Conservation (phyloP, 2,329 filamentous ascomycete genomes). For the Chlorencoelia australis region DNA sequence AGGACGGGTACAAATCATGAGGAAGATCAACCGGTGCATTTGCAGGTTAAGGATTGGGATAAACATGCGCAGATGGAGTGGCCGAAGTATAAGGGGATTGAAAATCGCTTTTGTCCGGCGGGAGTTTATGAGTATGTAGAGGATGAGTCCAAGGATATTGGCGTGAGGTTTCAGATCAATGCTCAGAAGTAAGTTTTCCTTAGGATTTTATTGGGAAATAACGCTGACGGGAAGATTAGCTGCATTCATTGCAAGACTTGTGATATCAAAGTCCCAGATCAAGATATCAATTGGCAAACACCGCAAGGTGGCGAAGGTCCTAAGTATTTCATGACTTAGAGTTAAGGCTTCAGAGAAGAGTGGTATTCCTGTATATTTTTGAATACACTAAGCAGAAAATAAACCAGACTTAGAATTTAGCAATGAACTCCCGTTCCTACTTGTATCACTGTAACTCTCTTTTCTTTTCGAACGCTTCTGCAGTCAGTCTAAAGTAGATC, state of each 20-base stretch:
- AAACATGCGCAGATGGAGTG: slow-evolving; percentile 74
- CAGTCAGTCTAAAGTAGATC: too few relatives aligned
- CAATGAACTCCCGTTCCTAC: too few relatives aligned
- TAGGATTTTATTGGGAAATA: background rate
- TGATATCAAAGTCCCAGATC: slow-evolving; percentile 93
- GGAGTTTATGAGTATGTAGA: slow-evolving; percentile 98
- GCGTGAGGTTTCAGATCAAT: slow-evolving; percentile 96
- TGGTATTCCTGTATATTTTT: too few relatives aligned
- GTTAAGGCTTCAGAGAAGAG: too few relatives aligned
- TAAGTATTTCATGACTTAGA: slow-evolving; percentile 57
- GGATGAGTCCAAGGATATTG: slow-evolving; percentile 74
- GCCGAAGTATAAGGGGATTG: slow-evolving; percentile 81
- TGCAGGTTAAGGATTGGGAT: slow-evolving; percentile 94
- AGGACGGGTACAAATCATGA: slow-evolving; percentile 97
- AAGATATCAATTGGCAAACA: slow-evolving; percentile 56
- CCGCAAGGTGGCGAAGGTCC: slow-evolving; percentile 61
- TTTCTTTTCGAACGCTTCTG: too few relatives aligned
- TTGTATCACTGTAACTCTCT: too few relatives aligned
- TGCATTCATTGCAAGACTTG: slow-evolving; percentile 99
- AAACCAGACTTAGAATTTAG: too few relatives aligned
- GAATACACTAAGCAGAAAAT: too few relatives aligned
- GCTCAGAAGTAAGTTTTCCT: slow-evolving; percentile 72
- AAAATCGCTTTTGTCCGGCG: slow-evolving; percentile 94
- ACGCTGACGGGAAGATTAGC: slow-evolving; percentile 38
- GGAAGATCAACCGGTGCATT: slow-evolving; percentile 93